These are phyloP conservation scores for Podaxis sp. DNA, from an alignment of 768 basidiomycete genomes.

Conservation along the genomic window DNA sequence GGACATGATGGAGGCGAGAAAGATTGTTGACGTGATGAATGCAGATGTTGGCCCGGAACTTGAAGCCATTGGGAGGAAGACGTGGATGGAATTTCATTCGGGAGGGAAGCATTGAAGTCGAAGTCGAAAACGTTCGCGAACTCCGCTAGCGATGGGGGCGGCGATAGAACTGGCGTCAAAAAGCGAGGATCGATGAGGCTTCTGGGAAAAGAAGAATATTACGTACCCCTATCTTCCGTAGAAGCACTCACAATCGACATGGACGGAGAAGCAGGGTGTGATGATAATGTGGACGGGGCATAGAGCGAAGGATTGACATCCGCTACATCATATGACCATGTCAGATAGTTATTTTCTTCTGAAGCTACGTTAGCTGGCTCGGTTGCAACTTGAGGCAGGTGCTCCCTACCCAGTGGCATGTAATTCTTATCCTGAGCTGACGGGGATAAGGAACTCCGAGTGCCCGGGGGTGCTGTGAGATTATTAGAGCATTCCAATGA, in stretches of 20 bases:
- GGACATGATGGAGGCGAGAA: constrained; percentile 16
- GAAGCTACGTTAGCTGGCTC: neutral
- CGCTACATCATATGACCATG: constrained; percentile 25
- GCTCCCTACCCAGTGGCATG: constrained; percentile 2
- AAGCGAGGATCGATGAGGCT: constrained; percentile 8
- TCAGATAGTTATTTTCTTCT: constrained; percentile 19
- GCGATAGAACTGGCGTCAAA: constrained; percentile 23
- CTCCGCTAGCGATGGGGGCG: constrained; percentile 28
- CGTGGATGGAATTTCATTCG: constrained; percentile 1
- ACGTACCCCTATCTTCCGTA: constrained; percentile 29
- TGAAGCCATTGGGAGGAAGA: constrained; percentile 12
- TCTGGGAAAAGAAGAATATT: constrained; percentile 1
- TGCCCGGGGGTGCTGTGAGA: neutral
- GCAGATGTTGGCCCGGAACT: constrained; percentile 12
- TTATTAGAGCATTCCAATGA: neutral
- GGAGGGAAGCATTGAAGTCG: constrained; percentile 23
- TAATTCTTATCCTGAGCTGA: neutral
- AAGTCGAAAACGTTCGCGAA: constrained; percentile 28
- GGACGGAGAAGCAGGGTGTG: constrained; percentile 21
- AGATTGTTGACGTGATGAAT: constrained; percentile 12
- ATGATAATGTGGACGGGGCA: constrained; percentile 2
- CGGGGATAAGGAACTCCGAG: constrained; percentile 1
- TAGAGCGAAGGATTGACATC: constrained; percentile 19
- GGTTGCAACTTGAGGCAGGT: neutral
- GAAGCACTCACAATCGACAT: constrained; percentile 26